These are phyloP conservation scores for Fraxinus ornus DNA, from an alignment of 305 asterid species.

Conservation along the genomic window DNA sequence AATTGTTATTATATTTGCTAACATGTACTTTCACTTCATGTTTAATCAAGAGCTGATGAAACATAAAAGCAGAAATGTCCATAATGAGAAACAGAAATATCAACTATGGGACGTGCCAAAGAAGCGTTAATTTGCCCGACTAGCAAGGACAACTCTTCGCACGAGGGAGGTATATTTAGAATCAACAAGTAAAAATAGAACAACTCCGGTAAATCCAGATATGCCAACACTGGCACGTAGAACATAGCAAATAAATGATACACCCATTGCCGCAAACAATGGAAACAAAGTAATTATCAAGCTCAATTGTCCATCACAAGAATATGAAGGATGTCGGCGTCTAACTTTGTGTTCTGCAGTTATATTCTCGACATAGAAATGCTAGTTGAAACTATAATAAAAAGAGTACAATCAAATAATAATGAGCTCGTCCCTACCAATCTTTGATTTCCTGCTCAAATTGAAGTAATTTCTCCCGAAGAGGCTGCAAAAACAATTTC, in stretches of 20 bases:
- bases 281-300: not conserved
- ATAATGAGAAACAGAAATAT: not conserved
- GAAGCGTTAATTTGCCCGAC: not conserved
- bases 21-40: not conserved
- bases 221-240: not conserved
- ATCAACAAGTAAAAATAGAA: no score
- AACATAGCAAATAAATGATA: not conserved
- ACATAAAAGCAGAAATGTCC: not conserved
- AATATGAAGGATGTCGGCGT: slow-evolving; percentile 11
- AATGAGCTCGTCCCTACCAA: slow-evolving; percentile 27
- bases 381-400: slow-evolving; percentile 5
- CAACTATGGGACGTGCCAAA: not conserved
- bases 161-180: not conserved
- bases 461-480: slow-evolving; percentile 51
- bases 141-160: not conserved
- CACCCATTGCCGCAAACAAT: not conserved
- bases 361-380: not conserved
- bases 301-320: slow-evolving; percentile 15
- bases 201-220: not conserved
- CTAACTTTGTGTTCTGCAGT: slow-evolving; percentile 3
- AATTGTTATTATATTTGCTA: no score
- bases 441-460: slow-evolving; percentile 85
- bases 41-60: not conserved
- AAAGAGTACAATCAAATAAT: slow-evolving; percentile 1
- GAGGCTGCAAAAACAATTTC: slow-evolving; percentile 61